Base-by-base conservation (phyloP, 805 yeast genomes). In the Saturnispora mendoncae region DNA sequence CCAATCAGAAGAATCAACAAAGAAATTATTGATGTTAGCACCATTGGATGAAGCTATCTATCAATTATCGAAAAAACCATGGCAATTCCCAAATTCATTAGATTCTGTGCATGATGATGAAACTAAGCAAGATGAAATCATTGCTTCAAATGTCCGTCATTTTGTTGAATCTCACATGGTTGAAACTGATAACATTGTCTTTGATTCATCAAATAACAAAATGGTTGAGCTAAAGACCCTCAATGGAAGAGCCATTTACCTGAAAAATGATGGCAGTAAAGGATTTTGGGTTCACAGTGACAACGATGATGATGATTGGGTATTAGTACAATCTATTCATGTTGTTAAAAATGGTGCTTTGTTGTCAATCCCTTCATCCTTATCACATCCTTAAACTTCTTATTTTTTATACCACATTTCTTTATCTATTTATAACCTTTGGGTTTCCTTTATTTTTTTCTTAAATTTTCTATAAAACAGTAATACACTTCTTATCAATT, bases 61-160 rank as follows among this genome's bases (percentile, higher is more conserved):
- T 25, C 60, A 66, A 2, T 54, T 79, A 36, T 10, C 58, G 3
- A 42, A 57, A 42, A 85, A 84, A 56, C 95, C 95, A 17, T 86
- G 94, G 95, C 80, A 80, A 54, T 85, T 80, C 58, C 94, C 94
- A 0, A 56, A 54, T 6, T 51, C 65, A 4, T 64, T 75, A 13
- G 66, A 62, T 6, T 15, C 34, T 6, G 62, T 68, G n/a, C n/a
- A n/a, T 28, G 56, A 58, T 36, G 65, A 67, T 18, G 68, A 71
- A 34, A 20, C 19, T 5, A 42, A 47, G 20, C 27, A 41, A 25
- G 86, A 79, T 42, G 58, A 62, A 24, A 61, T 69, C 0, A 69
- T 77, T 4, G 55, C 62, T 17, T 52, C 62, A 13, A 85, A 85
- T 56, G 58, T 80, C 27, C 58, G 68, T 41, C 64, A 65, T 45